Conservation (phyloP, 768 basidiomycete genomes). For the Rhodotorula toruloides region DNA sequence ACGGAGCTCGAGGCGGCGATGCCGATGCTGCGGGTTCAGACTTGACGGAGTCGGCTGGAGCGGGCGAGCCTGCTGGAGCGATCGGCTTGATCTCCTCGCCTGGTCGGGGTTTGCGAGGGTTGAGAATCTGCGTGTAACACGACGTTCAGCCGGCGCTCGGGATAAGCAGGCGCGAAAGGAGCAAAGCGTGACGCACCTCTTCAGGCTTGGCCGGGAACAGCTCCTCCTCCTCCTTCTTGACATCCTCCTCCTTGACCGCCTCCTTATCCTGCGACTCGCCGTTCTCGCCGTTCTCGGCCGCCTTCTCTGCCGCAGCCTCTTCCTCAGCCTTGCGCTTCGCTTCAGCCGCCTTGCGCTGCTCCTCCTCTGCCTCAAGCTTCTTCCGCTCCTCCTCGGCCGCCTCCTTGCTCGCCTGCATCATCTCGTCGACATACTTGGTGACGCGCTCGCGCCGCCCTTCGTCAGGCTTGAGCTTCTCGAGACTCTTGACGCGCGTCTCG, state of each 20-base stretch:
- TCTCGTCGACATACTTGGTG: slow-evolving; percentile 68
- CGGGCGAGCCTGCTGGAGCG: background rate
- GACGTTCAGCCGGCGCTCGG: background rate
- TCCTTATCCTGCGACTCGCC: no score
- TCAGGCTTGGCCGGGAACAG: slow-evolving; percentile 31
- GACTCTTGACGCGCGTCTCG: slow-evolving; percentile 73
- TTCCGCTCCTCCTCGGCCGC: slow-evolving; percentile 36
- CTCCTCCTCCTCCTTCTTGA: slow-evolving; percentile 34
- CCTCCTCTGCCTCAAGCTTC: slow-evolving; percentile 55
- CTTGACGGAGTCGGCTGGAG: background rate
- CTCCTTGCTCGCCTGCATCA: slow-evolving; percentile 48
- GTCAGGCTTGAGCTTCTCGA: slow-evolving; percentile 80
- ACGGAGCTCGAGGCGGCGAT: background rate
- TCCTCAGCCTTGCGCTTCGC: slow-evolving; percentile 22
- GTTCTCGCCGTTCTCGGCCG: slow-evolving; percentile 52
- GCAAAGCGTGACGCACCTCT: slow-evolving; percentile 13
- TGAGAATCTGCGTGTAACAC: slow-evolving; percentile 13
- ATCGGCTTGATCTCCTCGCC: slow-evolving; percentile 2
- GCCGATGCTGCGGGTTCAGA: background rate
- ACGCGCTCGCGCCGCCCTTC: slow-evolving; percentile 72
- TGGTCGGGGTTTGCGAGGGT: slow-evolving; percentile 22
- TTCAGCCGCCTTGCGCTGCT: slow-evolving; percentile 42
- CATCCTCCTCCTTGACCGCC: slow-evolving; percentile 49
- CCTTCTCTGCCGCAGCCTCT: slow-evolving; percentile 35
- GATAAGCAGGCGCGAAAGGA: slow-evolving; percentile 1